Evolutionary conservation across 2,329 filamentous ascomycete genomes (phyloP).

Genomic region (Aspergillus sojae): DNA sequence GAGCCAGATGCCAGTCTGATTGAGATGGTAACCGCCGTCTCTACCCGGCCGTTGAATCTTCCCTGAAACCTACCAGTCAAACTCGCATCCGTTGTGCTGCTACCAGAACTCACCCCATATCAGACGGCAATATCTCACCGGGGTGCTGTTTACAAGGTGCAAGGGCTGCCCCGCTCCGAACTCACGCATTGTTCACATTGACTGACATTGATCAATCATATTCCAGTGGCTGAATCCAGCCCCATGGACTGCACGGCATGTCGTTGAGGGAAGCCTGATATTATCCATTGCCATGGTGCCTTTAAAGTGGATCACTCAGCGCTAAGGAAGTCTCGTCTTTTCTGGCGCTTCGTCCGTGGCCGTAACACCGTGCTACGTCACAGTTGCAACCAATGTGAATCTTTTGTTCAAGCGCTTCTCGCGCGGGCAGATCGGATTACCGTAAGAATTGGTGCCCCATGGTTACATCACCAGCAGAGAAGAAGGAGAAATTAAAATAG

Average conservation of each 20-base stretch:
- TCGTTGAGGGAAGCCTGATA: not conserved
- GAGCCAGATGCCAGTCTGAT: not conserved
- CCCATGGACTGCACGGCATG: not conserved
- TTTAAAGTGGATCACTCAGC: not conserved
- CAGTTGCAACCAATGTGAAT: too few relatives aligned
- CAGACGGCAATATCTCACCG: not conserved
- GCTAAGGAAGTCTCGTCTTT: not conserved
- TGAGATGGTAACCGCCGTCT: not conserved
- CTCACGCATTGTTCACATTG: not conserved
- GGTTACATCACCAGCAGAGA: not conserved
- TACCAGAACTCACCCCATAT: not conserved
- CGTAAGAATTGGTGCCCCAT: not conserved
- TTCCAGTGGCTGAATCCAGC: not conserved
- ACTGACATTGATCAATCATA: too few relatives aligned
- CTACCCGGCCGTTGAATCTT: not conserved
- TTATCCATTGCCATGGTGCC: not conserved
- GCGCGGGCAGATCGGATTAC: not conserved
- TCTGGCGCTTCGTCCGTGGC: not conserved
- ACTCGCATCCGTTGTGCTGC: too few relatives aligned
- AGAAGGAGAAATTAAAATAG: too few relatives aligned
- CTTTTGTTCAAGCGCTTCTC: not conserved
- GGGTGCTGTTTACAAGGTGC: too few relatives aligned
- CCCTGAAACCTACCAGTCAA: too few relatives aligned
- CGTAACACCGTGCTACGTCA: not conserved
- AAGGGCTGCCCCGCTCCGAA: too few relatives aligned